These are phyloP conservation scores for Solanum piurae DNA, from an alignment of 257 asterid species.

Conservation along the genomic window DNA sequence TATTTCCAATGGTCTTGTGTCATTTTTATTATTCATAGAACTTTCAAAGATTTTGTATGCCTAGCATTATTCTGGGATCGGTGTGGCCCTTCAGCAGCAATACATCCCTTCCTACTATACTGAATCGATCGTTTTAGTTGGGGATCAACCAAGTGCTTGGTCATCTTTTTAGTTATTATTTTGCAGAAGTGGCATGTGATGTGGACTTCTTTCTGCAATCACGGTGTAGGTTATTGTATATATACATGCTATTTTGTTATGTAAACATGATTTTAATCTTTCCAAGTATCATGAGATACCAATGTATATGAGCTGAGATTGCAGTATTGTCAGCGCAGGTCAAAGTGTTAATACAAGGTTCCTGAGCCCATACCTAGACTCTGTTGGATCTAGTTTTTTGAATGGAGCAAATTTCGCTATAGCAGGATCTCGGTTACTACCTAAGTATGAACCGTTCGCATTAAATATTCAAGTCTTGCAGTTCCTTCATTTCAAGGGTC, in stretches of 20 bases:
- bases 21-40: not conserved
- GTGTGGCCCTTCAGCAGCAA: not conserved
- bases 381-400: conserved; percentile 49
- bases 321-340: conserved; percentile 29
- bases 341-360: conserved; percentile 53
- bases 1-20: not conserved
- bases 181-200: not conserved
- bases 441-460: conserved; percentile 51
- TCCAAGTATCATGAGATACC: not conserved
- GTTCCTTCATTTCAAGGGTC: conserved; percentile 60
- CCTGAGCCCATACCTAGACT: conserved; percentile 64
- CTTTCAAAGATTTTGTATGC: not conserved
- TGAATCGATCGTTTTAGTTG: not conserved
- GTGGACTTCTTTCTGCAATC: not conserved
- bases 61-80: not conserved
- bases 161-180: not conserved
- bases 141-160: not conserved
- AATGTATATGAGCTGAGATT: not conserved
- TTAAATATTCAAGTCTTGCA: conserved; percentile 71
- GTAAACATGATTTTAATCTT: not conserved
- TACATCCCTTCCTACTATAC: not conserved
- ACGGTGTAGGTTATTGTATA: not conserved
- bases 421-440: conserved; percentile 63
- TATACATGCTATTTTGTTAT: not conserved
- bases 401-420: conserved; percentile 87